phyloP scores from a whole-genome alignment of 2,329 filamentous ascomycete species.

The Esteya vermicola region DNA sequence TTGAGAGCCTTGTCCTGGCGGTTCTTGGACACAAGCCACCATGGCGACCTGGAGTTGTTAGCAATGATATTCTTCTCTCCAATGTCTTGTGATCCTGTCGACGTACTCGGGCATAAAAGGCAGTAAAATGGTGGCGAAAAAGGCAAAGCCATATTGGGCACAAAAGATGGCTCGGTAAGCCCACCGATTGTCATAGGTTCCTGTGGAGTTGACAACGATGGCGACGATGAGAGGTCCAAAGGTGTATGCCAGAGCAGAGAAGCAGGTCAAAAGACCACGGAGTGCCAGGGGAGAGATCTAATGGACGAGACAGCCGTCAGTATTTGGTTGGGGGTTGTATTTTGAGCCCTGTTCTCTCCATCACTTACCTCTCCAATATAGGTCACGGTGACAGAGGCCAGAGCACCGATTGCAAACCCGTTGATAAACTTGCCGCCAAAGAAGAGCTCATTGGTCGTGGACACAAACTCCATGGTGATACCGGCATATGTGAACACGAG shows the following conservation, averaged over 20 bases:
- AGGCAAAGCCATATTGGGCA: constrained; percentile 14
- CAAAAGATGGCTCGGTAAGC: constrained; percentile 16
- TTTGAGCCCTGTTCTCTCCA: no score
- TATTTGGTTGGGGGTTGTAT: no score
- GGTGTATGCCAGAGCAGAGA: constrained; percentile 9
- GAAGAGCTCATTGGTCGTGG: constrained; percentile 20
- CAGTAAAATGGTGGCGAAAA: constrained; percentile 8
- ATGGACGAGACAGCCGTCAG: no score
- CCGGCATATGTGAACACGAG: constrained; percentile 18
- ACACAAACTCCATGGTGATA: constrained; percentile 20
- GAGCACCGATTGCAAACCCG: constrained; percentile 15
- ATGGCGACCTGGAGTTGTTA: no score
- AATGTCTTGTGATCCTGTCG: no score
- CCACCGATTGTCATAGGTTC: constrained; percentile 13
- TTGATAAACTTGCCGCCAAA: constrained; percentile 24
- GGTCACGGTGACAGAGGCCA: constrained; percentile 6
- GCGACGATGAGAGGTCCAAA: constrained; percentile 11
- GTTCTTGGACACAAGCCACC: constrained; percentile 21
- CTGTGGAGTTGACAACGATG: constrained; percentile 12
- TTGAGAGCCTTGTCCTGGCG: constrained; percentile 23
- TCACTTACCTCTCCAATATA: constrained; percentile 10
- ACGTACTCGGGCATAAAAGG: constrained; percentile 10
- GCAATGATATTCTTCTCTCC: no score
- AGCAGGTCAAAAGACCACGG: constrained; percentile 12
- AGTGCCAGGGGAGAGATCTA: constrained; percentile 12